These are phyloP conservation scores for Oryza glaberrima DNA, from an alignment of 176 grass and related monocot genomes.

Conservation along the genomic window DNA sequence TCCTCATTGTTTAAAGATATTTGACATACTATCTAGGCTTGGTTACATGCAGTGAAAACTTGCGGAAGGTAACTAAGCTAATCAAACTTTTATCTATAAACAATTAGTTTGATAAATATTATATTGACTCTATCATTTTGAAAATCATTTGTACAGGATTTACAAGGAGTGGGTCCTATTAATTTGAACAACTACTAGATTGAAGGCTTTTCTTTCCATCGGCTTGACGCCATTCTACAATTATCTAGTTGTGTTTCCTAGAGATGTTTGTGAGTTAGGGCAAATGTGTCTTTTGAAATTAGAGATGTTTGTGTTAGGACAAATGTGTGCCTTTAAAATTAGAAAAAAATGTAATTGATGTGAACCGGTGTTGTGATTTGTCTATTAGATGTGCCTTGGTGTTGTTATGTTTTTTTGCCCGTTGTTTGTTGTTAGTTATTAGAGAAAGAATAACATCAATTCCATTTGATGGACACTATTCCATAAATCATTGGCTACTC, in stretches of 20 bases:
- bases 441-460: neutral
- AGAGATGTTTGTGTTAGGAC: neutral
- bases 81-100: neutral
- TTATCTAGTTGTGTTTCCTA: neutral
- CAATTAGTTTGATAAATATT: neutral
- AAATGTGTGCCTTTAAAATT: neutral
- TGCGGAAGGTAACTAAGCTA: constrained; percentile 27
- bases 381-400: neutral
- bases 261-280: neutral
- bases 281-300: no score
- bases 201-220: neutral
- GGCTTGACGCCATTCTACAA: neutral
- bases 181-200: neutral
- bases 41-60: constrained; percentile 2
- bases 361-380: constrained; percentile 2
- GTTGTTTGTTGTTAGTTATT: neutral
- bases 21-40: constrained; percentile 22
- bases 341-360: neutral
- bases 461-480: neutral
- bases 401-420: neutral
- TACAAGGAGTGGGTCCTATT: neutral
- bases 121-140: constrained; percentile 11
- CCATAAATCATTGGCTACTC: neutral
- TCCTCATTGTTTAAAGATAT: constrained; percentile 53
- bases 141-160: constrained; percentile 15